A percentile compares a stretch with the other conserved stretches of the same genome.
phyloP scores from a whole-genome alignment of 306 rosid genomes.

The Casuarina equisetifolia region DNA sequence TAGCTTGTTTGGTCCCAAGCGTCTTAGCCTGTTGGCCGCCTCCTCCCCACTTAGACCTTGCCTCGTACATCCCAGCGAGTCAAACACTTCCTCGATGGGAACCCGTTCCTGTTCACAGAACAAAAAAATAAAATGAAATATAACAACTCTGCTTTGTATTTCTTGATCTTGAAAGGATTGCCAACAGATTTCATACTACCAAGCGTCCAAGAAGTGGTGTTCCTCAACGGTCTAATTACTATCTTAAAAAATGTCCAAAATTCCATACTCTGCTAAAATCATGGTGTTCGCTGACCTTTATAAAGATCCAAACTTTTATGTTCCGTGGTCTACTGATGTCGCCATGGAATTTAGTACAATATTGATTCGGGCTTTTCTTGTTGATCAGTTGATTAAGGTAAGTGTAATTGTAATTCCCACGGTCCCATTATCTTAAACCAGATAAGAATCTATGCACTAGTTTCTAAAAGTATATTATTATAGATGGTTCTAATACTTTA shows the following conservation, averaged over 20 bases:
- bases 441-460: neutral
- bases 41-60: conserved; percentile 79
- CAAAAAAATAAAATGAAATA: neutral
- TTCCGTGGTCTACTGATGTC: neutral
- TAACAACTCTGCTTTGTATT: no score
- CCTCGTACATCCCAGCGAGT: conserved; percentile 80
- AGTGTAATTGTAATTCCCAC: neutral
- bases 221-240: neutral
- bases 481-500: no score
- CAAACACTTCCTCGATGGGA: conserved; percentile 93
- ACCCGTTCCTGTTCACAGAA: conserved; percentile 62
- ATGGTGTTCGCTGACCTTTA: neutral
- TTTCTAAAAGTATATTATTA: neutral
- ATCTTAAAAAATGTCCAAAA: neutral
- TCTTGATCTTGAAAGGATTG: neutral
- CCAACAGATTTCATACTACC: neutral
- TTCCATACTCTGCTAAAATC: conserved; percentile 1
- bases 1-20: conserved; percentile 95
- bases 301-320: neutral
- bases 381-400: no score
- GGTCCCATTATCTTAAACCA: neutral
- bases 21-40: conserved; percentile 83
- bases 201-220: neutral
- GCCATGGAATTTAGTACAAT: neutral
- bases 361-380: no score